Evolutionary conservation across 257 asterid genomes (phyloP).

Genomic region (Nicotiana obtusifolia): DNA sequence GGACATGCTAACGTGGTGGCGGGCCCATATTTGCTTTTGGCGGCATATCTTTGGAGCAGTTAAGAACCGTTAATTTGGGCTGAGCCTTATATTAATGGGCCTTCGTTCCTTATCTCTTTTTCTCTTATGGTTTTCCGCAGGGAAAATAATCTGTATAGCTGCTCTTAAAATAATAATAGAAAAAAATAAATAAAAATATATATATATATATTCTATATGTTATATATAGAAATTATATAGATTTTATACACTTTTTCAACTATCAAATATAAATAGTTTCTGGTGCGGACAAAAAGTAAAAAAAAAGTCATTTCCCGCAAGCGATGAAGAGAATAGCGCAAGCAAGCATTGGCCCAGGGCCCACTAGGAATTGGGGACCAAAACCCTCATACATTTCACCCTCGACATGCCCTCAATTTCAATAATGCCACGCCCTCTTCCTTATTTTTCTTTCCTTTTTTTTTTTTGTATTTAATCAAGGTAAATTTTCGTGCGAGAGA

Average conservation of each 20-base stretch:
- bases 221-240: too few species aligned
- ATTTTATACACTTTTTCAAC: too few species aligned
- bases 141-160: too few species aligned
- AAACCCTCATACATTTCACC: not conserved
- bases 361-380: not conserved
- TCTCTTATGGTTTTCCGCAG: too few species aligned
- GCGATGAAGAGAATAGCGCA: slow-evolving; percentile 1
- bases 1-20: not conserved
- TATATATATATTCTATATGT: too few species aligned
- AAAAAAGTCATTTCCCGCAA: slow-evolving; percentile 18
- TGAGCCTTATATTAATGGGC: not conserved
- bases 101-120: not conserved
- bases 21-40: slow-evolving; percentile 6
- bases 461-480: not conserved
- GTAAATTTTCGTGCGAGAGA: not conserved
- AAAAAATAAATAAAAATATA: too few species aligned
- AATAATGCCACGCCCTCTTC: not conserved
- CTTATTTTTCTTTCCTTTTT: not conserved
- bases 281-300: too few species aligned
- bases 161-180: too few species aligned
- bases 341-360: not conserved
- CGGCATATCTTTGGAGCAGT: not conserved
- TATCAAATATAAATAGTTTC: too few species aligned
- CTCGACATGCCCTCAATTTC: not conserved
- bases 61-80: not conserved